These are phyloP conservation scores for Caloboletus firmus DNA, from an alignment of 1,284 basidiomycete genomes.

Conservation along the genomic window DNA sequence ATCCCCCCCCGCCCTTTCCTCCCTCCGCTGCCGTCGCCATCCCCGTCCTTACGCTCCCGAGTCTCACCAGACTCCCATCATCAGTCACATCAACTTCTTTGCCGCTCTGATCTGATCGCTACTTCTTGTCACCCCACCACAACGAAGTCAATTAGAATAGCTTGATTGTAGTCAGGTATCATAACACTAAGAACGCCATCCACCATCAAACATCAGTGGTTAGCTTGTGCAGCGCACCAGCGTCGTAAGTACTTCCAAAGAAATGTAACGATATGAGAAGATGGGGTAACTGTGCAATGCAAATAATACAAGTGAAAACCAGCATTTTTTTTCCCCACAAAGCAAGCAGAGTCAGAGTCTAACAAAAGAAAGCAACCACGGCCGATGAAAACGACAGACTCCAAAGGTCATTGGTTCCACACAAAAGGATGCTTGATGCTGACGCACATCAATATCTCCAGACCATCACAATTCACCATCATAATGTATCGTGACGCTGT, in stretches of 20 bases:
- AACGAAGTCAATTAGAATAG: constrained; percentile 31
- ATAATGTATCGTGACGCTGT: constrained; percentile 84
- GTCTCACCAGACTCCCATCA: constrained; percentile 5
- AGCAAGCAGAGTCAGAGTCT: constrained; percentile 26
- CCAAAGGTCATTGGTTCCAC: constrained; percentile 3
- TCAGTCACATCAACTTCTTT: constrained; percentile 25
- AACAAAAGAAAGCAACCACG: constrained; percentile 16
- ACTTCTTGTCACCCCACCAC: constrained; percentile 1
- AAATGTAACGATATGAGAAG: constrained; percentile 22
- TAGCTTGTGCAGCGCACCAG: constrained; percentile 16
- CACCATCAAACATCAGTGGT: constrained; percentile 28
- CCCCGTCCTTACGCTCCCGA: constrained; percentile 21
- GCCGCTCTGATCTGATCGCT: constrained; percentile 20
- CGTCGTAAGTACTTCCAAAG: constrained; percentile 27
- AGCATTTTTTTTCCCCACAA: constrained; percentile 19
- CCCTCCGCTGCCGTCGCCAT: constrained; percentile 29
- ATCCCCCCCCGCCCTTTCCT: constrained; percentile 11
- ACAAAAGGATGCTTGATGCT: background rate
- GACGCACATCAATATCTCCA: constrained; percentile 15
- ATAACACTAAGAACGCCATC: constrained; percentile 30
- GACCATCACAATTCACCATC: constrained; percentile 72
- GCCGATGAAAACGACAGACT: constrained; percentile 17
- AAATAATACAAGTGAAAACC: constrained; percentile 38
- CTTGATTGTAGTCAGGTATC: constrained; percentile 31
- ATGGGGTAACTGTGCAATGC: constrained; percentile 30